phyloP scores from a whole-genome alignment of 2,329 filamentous ascomycete genomes.

The Helminthosporium solani region DNA sequence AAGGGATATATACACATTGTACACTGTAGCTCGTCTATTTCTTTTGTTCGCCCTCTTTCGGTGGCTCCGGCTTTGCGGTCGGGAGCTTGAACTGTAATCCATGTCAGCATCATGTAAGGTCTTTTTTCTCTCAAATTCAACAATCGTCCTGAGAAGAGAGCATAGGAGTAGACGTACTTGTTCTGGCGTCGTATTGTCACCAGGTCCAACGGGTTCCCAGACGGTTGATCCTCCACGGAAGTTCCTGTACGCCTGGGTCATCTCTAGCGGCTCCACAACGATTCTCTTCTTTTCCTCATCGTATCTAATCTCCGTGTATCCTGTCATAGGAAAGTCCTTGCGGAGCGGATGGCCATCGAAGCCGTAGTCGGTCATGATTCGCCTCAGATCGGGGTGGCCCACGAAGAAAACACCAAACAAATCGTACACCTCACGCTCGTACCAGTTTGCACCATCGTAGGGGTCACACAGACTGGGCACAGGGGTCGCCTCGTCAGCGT shows the following conservation, averaged over 20 bases:
- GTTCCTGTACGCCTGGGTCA: constrained; percentile 98
- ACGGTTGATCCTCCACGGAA: constrained; percentile 77
- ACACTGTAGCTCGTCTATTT: constrained; percentile 61
- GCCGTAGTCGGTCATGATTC: constrained; percentile 99
- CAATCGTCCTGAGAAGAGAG: neutral
- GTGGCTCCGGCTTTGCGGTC: constrained; percentile 84
- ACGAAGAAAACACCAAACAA: constrained; percentile 96
- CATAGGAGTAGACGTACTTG: constrained; percentile 44
- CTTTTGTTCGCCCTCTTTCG: constrained; percentile 86
- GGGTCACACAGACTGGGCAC: constrained; percentile 84
- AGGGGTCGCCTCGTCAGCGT: constrained; percentile 91
- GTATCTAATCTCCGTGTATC: constrained; percentile 96
- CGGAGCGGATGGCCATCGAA: constrained; percentile 96
- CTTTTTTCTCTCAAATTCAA: neutral
- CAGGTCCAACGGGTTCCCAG: constrained; percentile 70
- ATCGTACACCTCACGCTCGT: constrained; percentile 97
- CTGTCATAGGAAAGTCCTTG: constrained; percentile 97
- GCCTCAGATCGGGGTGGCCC: constrained; percentile 89
- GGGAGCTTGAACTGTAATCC: constrained; percentile 79
- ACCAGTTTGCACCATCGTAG: constrained; percentile 97
- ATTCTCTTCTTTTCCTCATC: constrained; percentile 99
- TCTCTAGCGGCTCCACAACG: constrained; percentile 93
- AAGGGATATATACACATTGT: constrained; percentile 43
- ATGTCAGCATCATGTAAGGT: constrained; percentile 6
- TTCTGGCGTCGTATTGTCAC: constrained; percentile 77